Evolutionary conservation across 768 basidiomycete species (phyloP).

Genomic region (Ramaria rubella): DNA sequence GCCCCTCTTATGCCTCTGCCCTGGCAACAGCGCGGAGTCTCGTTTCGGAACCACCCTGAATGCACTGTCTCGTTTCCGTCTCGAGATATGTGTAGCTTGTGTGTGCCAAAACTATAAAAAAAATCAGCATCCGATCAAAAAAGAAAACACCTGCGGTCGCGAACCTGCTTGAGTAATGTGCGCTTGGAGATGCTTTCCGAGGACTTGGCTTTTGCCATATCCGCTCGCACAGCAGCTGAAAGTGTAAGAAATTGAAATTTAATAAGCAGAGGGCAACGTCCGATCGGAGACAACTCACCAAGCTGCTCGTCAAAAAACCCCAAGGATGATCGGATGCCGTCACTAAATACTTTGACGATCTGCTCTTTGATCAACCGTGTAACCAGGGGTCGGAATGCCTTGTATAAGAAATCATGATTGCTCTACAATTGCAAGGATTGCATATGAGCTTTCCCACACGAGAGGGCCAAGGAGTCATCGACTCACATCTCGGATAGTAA

Average conservation of each 20-base stretch:
- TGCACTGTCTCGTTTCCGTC: conserved; percentile 26
- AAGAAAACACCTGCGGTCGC: background rate
- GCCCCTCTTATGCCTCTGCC: conserved; percentile 23
- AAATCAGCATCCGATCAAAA: too few species aligned
- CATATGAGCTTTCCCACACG: background rate
- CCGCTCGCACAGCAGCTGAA: background rate
- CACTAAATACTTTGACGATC: conserved; percentile 32
- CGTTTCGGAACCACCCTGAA: conserved; percentile 33
- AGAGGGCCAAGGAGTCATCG: background rate
- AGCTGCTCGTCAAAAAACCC: conserved; percentile 37
- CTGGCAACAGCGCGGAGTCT: conserved; percentile 29
- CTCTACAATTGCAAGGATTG: conserved; percentile 8
- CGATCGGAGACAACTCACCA: background rate
- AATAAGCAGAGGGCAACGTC: background rate
- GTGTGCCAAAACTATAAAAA: background rate
- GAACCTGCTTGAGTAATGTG: background rate
- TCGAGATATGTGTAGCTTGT: conserved; percentile 18
- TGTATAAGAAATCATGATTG: conserved; percentile 39
- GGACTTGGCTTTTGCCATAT: background rate
- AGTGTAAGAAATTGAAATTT: background rate
- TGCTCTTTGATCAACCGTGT: conserved; percentile 37
- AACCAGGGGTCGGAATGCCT: conserved; percentile 32
- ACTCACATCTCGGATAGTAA: conserved; percentile 33
- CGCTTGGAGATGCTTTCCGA: background rate
- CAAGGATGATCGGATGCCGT: conserved; percentile 34